Evolutionary conservation across 116 monocot genomes (phyloP).

Genomic region (Cymodocea nodosa): DNA sequence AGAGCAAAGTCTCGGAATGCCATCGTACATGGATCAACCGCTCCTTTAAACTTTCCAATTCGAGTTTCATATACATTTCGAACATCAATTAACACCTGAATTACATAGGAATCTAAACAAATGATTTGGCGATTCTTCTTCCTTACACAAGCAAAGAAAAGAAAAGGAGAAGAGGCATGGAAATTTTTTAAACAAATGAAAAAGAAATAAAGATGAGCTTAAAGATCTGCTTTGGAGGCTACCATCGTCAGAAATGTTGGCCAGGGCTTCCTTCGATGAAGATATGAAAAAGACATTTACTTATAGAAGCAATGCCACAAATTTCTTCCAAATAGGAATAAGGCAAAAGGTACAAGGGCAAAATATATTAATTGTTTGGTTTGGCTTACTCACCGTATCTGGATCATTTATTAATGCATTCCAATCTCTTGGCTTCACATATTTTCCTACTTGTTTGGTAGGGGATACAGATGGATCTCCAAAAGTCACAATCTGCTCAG

Average conservation of each 20-base stretch:
- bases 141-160: background rate
- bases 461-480: conserved; percentile 86
- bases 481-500: conserved; percentile 80
- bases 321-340: too few species aligned
- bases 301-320: background rate
- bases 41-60: conserved; percentile 86
- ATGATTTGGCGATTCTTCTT: background rate
- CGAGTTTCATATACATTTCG: conserved; percentile 86
- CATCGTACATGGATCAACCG: conserved; percentile 82
- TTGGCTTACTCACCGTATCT: conserved; percentile 51
- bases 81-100: conserved; percentile 87
- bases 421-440: conserved; percentile 88
- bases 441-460: conserved; percentile 76
- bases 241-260: too few species aligned
- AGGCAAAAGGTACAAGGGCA: too few species aligned
- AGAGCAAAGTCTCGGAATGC: conserved; percentile 79
- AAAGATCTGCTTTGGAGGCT: too few species aligned
- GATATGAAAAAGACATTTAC: too few species aligned
- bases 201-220: too few species aligned
- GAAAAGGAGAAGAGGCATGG: too few species aligned
- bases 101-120: background rate
- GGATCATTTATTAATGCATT: conserved; percentile 83
- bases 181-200: too few species aligned
- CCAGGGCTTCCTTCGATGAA: too few species aligned
- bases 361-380: background rate